Conservation (phyloP, 1,284 basidiomycete species). For the Trichosporon asahii region DNA sequence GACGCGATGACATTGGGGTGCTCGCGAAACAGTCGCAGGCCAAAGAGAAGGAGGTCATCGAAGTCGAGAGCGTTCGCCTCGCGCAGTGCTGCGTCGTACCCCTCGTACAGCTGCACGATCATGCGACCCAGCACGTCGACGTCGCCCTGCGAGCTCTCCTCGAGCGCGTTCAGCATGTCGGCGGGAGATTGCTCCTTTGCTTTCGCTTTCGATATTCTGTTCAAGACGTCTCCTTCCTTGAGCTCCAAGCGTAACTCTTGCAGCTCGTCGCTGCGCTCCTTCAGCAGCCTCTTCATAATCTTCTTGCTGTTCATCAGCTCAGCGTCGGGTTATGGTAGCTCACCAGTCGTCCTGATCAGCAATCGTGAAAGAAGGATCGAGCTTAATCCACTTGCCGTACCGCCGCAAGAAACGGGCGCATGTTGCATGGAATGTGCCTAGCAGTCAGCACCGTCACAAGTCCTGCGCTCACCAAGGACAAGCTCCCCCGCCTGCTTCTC, state of each 20-base stretch:
- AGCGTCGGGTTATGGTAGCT: constrained; percentile 22
- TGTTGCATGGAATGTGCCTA: constrained; percentile 81
- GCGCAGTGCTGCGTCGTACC: constrained; percentile 66
- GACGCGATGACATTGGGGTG: constrained; percentile 60
- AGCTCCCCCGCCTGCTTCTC: constrained; percentile 60
- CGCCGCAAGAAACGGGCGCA: constrained; percentile 69
- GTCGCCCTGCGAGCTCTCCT: neutral
- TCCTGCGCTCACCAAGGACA: constrained; percentile 57
- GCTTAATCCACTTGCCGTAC: constrained; percentile 61
- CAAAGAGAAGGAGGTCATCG: constrained; percentile 78
- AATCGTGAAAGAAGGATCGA: constrained; percentile 75
- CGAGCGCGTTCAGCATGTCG: constrained; percentile 49
- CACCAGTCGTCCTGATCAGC: constrained; percentile 80
- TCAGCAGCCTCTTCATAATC: constrained; percentile 63
- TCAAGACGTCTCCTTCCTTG: constrained; percentile 61
- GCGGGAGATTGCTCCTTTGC: constrained; percentile 63
- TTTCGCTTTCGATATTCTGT: constrained; percentile 76
- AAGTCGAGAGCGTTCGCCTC: constrained; percentile 77
- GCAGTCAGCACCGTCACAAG: constrained; percentile 22
- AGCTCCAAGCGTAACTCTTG: constrained; percentile 58
- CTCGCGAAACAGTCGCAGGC: constrained; percentile 65
- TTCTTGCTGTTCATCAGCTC: constrained; percentile 60
- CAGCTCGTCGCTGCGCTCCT: constrained; percentile 58
- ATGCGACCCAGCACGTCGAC: neutral
- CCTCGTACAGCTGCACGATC: constrained; percentile 59